These are phyloP conservation scores for Calonectria hongkongensis DNA, from an alignment of 2,329 filamentous ascomycete genomes.

Conservation along the genomic window DNA sequence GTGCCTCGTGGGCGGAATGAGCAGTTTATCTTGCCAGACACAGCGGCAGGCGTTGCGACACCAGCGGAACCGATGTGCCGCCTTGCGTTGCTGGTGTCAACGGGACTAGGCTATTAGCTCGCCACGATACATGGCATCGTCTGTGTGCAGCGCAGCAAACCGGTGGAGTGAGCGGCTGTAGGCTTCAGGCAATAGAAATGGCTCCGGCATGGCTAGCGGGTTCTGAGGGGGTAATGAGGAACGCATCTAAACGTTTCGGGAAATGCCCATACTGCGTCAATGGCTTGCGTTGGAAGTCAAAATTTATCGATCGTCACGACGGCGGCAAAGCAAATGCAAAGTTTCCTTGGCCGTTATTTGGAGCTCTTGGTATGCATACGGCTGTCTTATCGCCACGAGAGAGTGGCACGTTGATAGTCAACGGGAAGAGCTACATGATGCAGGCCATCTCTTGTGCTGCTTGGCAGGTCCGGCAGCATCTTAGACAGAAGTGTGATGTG, in stretches of 20 bases:
- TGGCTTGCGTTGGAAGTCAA: not conserved
- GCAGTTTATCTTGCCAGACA: constrained; percentile 14
- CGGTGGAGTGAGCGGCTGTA: constrained; percentile 13
- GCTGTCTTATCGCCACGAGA: constrained; percentile 23
- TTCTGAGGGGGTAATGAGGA: constrained; percentile 3
- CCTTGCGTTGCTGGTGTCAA: not conserved
- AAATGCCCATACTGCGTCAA: constrained; percentile 13
- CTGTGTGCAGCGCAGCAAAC: constrained; percentile 12
- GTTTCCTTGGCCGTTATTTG: constrained; percentile 10
- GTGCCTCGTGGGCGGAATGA: constrained; percentile 13
- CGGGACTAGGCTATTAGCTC: constrained; percentile 6
- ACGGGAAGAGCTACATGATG: not conserved
- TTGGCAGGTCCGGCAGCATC: not conserved
- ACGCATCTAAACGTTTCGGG: constrained; percentile 14
- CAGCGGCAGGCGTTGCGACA: not conserved
- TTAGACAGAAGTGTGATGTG: constrained; percentile 1
- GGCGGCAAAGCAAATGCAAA: constrained; percentile 8
- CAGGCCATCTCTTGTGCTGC: not conserved
- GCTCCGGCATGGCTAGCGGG: not conserved
- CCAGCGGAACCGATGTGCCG: constrained; percentile 3
- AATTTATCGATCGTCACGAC: not conserved
- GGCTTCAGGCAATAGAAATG: constrained; percentile 1
- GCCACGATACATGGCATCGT: not conserved
- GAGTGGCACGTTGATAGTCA: not conserved
- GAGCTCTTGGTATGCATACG: constrained; percentile 15